phyloP scores from a whole-genome alignment of 2,329 filamentous ascomycete species.

The Alternaria sp. region DNA sequence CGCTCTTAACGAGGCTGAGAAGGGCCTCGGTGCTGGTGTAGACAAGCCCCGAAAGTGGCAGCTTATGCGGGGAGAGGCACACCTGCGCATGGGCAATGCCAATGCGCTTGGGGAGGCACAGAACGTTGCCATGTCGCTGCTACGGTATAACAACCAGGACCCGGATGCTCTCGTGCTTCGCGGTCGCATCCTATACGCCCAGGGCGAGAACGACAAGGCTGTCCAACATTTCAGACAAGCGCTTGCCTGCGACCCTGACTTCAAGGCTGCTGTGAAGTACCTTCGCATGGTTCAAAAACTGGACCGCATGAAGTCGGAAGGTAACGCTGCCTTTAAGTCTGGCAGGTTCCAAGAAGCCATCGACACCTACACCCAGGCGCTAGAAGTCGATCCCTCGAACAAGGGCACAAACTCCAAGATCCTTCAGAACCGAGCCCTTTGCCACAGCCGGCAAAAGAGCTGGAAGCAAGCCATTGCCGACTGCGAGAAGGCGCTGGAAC shows the following conservation, averaged over 20 bases:
- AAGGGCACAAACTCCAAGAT: slow-evolving; percentile 95
- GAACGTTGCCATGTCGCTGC: slow-evolving; percentile 86
- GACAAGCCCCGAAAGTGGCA: slow-evolving; percentile 91
- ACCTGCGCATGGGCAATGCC: slow-evolving; percentile 88
- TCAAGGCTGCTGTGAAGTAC: slow-evolving; percentile 86
- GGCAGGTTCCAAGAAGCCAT: slow-evolving; percentile 82
- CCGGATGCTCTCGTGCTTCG: slow-evolving; percentile 92
- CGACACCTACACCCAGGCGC: slow-evolving; percentile 81
- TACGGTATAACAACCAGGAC: slow-evolving; percentile 88
- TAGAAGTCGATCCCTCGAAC: slow-evolving; percentile 87
- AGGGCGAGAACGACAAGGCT: slow-evolving; percentile 95
- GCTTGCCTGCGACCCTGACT: slow-evolving; percentile 89
- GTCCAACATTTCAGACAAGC: slow-evolving; percentile 92
- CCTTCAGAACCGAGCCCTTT: slow-evolving; percentile 90
- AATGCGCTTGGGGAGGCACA: slow-evolving; percentile 92
- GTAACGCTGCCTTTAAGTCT: slow-evolving; percentile 89
- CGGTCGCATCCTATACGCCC: slow-evolving; percentile 85
- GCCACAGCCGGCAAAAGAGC: slow-evolving; percentile 83
- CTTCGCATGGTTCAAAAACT: slow-evolving; percentile 90
- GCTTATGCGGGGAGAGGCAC: slow-evolving; percentile 89
- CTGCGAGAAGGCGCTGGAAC: slow-evolving; percentile 81
- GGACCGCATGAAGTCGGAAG: slow-evolving; percentile 91
- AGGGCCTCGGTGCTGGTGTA: slow-evolving; percentile 77
- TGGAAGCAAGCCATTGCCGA: slow-evolving; percentile 84
- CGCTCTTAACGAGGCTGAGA: slow-evolving; percentile 89